Evolutionary conservation across 176 grass and related monocot species (phyloP).

Genomic region (sorghum (Sorghum bicolor)): Sorghum_bicolor_NCBIv3 NC_012878.2:9097001-9097500

Average conservation of each 20-base stretch:
- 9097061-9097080: conserved; percentile 96
- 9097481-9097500: conserved; percentile 41
- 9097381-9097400: conserved; percentile 27
- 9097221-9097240: conserved; percentile 12
- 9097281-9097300: conserved; percentile 54
- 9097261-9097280: conserved; percentile 80
- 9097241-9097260: conserved; percentile 74
- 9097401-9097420: conserved; percentile 49
- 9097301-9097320: conserved; percentile 73
- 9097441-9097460: conserved; percentile 63
- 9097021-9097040: no score
- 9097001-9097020: no score
- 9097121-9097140: neutral
- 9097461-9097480: conserved; percentile 47
- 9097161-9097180: neutral
- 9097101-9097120: conserved; percentile 8
- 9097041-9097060: conserved; percentile 85
- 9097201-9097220: conserved; percentile 12
- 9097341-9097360: conserved; percentile 60
- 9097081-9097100: conserved; percentile 67
- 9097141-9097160: neutral
- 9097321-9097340: conserved; percentile 50
- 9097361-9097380: conserved; percentile 42
- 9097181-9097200: conserved; percentile 50
- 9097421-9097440: conserved; percentile 72